Evolutionary conservation across 257 asterid species (phyloP), one percentile per base, ranked within the genome.

Genomic region (Scutellaria galericulata): DNA sequence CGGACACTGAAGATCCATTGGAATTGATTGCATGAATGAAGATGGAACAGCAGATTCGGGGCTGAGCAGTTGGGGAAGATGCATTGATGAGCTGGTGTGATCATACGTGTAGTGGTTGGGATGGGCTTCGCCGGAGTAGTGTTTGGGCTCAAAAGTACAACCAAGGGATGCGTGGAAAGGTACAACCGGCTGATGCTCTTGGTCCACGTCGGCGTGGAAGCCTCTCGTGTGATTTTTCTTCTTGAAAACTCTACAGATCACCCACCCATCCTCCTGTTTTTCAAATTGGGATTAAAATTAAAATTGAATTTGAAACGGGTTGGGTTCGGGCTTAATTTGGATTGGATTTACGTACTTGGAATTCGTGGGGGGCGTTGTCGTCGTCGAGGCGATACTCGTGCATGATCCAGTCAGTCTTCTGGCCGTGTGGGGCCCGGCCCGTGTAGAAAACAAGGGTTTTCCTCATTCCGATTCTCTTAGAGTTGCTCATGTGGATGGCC

Each of bases 401-500:
- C 97, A 91, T 91, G 85, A 91, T 91, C 97, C 97, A 91, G 46
- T 89, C 97, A 1, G 96, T 91, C 72, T 89, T 91, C 24, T 82
- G 89, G 77, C 97, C 97, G 24, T 79, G 97, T 69, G 97, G 97
- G 63, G 96, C 97, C 4, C 97, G 88, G 24, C 97, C 97, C 20
- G 87, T 84, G 84, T 89, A 91, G 82, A 91, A 91, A 64, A 91
- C 97, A 6, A 89, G 96, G 70, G 96, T 91, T 80, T 91, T 91
- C 68, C 96, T 83, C 97, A 87, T 88, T 6, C 97, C 97, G 10
- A 89, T 89, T 53, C 87, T 79, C 75, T 80, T 83, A 8, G 88
- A 79, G 72, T 70, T 80, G 79, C 74, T 70, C 77, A 80, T 81
- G 66, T 84, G 87, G 55, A 91, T 91, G 11, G 84, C 83, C 66